These are phyloP conservation scores for Nothophaeocryptopus gaeumannii DNA, from an alignment of 2,329 filamentous ascomycete genomes.

Conservation along the genomic window DNA sequence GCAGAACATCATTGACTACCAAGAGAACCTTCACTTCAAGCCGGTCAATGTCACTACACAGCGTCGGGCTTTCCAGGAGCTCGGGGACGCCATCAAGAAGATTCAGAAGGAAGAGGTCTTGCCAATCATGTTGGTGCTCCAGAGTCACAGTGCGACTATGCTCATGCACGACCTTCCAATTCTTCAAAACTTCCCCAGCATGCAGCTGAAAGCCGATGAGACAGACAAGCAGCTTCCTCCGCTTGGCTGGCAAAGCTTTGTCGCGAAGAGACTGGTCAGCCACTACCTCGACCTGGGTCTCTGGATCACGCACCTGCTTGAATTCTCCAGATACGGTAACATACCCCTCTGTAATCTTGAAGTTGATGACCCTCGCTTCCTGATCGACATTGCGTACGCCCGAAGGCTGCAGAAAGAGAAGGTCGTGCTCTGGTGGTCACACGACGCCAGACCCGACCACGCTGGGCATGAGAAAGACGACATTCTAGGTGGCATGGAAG, in stretches of 20 bases:
- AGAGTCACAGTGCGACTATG: constrained; percentile 79
- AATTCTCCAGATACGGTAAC: constrained; percentile 87
- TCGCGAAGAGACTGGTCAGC: constrained; percentile 78
- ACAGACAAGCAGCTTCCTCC: constrained; percentile 85
- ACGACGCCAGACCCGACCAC: constrained; percentile 82
- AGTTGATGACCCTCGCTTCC: constrained; percentile 85
- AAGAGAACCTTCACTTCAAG: constrained; percentile 80
- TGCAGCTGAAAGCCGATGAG: constrained; percentile 77
- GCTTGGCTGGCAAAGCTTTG: constrained; percentile 87
- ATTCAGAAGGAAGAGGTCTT: constrained; percentile 79
- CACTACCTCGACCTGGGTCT: constrained; percentile 91
- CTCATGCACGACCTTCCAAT: constrained; percentile 82
- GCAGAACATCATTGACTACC: constrained; percentile 82
- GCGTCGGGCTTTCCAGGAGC: constrained; percentile 82
- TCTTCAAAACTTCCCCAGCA: constrained; percentile 77
- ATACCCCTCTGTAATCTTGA: constrained; percentile 94
- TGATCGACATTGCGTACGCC: constrained; percentile 95
- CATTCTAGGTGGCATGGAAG: constrained; percentile 76
- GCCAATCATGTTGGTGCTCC: constrained; percentile 81
- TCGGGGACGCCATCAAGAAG: constrained; percentile 85
- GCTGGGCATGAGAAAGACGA: constrained; percentile 95
- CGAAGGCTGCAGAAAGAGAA: constrained; percentile 84
- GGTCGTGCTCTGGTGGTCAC: constrained; percentile 96
- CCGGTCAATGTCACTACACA: constrained; percentile 83
- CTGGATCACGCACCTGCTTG: constrained; percentile 85